Percentiles rank a stretch among this genome's conserved stretches.
phyloP scores from a whole-genome alignment of 2,329 filamentous ascomycete genomes.

The Arthroderma sp. region DNA sequence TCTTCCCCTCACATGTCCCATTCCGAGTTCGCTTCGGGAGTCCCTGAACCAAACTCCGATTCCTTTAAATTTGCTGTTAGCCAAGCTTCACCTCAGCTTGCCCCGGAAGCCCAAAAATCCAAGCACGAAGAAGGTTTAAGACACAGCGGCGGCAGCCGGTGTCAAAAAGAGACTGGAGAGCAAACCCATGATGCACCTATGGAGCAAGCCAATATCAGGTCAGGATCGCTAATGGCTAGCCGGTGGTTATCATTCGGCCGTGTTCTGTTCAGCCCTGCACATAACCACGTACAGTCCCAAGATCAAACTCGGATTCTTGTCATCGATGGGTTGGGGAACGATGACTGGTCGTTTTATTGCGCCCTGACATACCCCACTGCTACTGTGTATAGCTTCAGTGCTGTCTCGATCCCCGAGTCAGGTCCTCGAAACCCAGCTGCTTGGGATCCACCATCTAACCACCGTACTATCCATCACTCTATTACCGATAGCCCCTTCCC shows the following conservation, averaged over 20 bases:
- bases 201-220: conserved; percentile 34
- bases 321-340: conserved; percentile 38
- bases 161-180: conserved; percentile 20
- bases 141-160: no score
- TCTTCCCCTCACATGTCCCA: conserved; percentile 42
- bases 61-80: conserved; percentile 11
- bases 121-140: no score
- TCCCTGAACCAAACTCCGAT: conserved; percentile 25
- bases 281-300: conserved; percentile 30
- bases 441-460: conserved; percentile 31
- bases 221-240: conserved; percentile 38
- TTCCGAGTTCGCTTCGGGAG: conserved; percentile 41
- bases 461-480: conserved; percentile 30
- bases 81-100: no score
- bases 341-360: conserved; percentile 41
- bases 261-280: conserved; percentile 38
- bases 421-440: conserved; percentile 26
- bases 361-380: conserved; percentile 35
- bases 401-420: conserved; percentile 21
- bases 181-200: conserved; percentile 28
- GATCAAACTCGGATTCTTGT: conserved; percentile 34
- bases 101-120: no score
- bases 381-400: conserved; percentile 31
- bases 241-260: conserved; percentile 39
- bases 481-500: conserved; percentile 31